These are phyloP conservation scores for Botryotinia globosa DNA, from an alignment of 2,329 filamentous ascomycete genomes.

Conservation along the genomic window DNA sequence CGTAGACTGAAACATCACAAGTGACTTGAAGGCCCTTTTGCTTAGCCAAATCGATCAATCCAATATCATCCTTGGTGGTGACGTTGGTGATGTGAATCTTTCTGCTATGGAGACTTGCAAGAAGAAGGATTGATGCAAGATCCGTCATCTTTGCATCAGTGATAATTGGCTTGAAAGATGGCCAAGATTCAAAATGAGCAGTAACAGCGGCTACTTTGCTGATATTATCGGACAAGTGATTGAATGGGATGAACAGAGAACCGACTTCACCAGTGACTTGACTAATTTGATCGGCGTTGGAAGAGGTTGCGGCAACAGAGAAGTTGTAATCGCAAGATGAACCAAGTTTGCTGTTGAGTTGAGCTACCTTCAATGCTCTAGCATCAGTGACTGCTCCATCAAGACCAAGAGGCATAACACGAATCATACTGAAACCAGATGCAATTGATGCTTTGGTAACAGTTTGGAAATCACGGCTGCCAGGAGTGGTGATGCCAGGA, in stretches of 20 bases:
- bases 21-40: constrained; percentile 79
- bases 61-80: constrained; percentile 77
- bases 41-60: constrained; percentile 73
- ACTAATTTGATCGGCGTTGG: constrained; percentile 72
- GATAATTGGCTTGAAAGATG: constrained; percentile 72
- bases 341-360: constrained; percentile 65
- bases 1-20: constrained; percentile 79
- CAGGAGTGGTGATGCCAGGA: constrained; percentile 63
- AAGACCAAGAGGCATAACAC: constrained; percentile 72
- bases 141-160: constrained; percentile 80
- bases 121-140: constrained; percentile 73
- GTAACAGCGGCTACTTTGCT: constrained; percentile 79
- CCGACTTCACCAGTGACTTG: constrained; percentile 71
- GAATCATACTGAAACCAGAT: constrained; percentile 76
- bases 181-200: constrained; percentile 76
- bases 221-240: constrained; percentile 74
- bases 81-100: constrained; percentile 79
- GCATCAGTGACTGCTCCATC: constrained; percentile 72
- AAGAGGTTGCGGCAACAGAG: constrained; percentile 70
- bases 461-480: constrained; percentile 64
- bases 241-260: constrained; percentile 80
- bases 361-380: constrained; percentile 66
- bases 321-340: constrained; percentile 78
- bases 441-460: constrained; percentile 72
- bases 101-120: constrained; percentile 74